phyloP scores from a whole-genome alignment of 345 rosid genomes.

The Syzygium grande region DNA sequence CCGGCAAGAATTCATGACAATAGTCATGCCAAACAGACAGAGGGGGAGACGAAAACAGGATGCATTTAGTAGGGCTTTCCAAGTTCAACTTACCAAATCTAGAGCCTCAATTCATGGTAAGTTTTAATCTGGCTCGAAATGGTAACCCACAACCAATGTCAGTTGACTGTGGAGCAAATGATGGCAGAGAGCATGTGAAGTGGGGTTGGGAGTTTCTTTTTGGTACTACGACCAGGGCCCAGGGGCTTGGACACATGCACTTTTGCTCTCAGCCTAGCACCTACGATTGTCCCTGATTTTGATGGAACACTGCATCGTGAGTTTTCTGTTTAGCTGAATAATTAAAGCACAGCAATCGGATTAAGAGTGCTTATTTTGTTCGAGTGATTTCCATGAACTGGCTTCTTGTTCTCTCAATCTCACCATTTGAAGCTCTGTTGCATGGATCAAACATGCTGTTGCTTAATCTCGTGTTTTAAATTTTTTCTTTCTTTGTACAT shows the following conservation, averaged over 20 bases:
- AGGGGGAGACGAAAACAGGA: not conserved
- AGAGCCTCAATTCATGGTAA: not conserved
- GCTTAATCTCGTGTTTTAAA: not conserved
- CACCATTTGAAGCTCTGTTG: not conserved
- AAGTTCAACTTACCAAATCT: not conserved
- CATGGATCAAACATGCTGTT: not conserved
- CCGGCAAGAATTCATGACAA: not conserved
- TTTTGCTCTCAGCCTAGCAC: not conserved
- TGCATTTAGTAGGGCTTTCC: not conserved
- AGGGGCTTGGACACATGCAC: not conserved
- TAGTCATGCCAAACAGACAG: not conserved
- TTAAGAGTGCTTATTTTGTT: not conserved
- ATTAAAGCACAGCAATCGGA: not conserved
- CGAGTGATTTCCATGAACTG: not conserved
- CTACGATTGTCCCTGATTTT: not conserved
- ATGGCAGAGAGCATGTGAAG: slow-evolving; percentile 8
- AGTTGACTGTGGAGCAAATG: not conserved
- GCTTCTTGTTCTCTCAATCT: not conserved
- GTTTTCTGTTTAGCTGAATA: not conserved
- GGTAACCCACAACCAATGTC: not conserved
- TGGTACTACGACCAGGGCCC: not conserved
- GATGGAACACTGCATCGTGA: not conserved
- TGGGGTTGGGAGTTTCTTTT: not conserved
- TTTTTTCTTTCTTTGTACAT: not conserved
- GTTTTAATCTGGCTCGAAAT: not conserved